Conservation (phyloP, 31 red algal genomes). For the Odonthalia washingtoniensis region DNA sequence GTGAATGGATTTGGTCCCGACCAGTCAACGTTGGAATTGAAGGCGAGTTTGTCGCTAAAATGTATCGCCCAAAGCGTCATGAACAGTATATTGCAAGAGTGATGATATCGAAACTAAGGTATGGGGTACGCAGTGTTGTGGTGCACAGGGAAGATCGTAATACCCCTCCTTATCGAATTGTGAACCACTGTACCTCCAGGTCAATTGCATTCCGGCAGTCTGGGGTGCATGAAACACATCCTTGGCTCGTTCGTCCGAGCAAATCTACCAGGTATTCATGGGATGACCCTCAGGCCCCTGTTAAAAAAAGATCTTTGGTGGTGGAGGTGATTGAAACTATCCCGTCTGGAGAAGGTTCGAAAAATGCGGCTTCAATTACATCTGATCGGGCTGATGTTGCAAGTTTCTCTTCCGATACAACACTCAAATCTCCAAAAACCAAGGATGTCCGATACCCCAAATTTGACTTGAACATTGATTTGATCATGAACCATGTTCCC, state of each 20-base stretch:
- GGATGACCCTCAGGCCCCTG: slow-evolving; percentile 95
- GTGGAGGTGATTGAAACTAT: slow-evolving; percentile 85
- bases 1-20: slow-evolving; percentile 98
- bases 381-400: neutral
- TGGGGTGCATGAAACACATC: slow-evolving; percentile 80
- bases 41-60: slow-evolving; percentile 98
- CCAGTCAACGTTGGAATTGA: slow-evolving; percentile 78
- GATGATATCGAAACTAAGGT: slow-evolving; percentile 64
- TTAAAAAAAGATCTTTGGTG: slow-evolving; percentile 74
- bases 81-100: slow-evolving; percentile 98
- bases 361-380: neutral
- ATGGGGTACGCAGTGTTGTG: slow-evolving; percentile 79
- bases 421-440: neutral
- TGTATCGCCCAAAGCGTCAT: slow-evolving; percentile 96
- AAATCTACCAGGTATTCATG: slow-evolving; percentile 95
- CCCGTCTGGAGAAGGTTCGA: neutral
- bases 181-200: slow-evolving; percentile 79
- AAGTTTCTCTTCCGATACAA: neutral
- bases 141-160: slow-evolving; percentile 92
- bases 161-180: slow-evolving; percentile 95
- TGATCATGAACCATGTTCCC: slow-evolving; percentile 65
- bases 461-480: slow-evolving; percentile 93
- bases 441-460: slow-evolving; percentile 68
- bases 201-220: slow-evolving; percentile 97
- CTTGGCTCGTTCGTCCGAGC: slow-evolving; percentile 94